Percentiles rank a stretch among this genome's conserved stretches.
Conservation (phyloP, 371 early-diverging fungal species). For the Mortierella sp. region DNA sequence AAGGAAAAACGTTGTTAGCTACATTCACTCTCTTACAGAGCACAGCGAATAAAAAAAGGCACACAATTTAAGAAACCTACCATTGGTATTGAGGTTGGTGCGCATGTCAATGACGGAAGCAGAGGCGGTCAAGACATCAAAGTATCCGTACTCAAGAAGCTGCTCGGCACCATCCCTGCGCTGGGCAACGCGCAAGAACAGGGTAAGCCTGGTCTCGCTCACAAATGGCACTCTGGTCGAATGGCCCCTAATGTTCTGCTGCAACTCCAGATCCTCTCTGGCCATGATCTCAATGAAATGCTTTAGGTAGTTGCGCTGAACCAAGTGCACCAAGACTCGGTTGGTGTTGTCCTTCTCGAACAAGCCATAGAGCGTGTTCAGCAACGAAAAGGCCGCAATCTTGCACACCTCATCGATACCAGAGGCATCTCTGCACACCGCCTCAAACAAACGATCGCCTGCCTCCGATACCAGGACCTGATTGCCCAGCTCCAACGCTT, state of each 20-base stretch:
- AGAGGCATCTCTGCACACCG: constrained; percentile 84
- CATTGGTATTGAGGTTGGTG: constrained; percentile 61
- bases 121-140: constrained; percentile 85
- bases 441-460: constrained; percentile 79
- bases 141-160: constrained; percentile 79
- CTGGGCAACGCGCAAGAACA: constrained; percentile 85
- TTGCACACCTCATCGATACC: constrained; percentile 87
- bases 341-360: constrained; percentile 64
- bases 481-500: constrained; percentile 56
- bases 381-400: constrained; percentile 84
- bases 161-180: constrained; percentile 81
- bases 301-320: constrained; percentile 76
- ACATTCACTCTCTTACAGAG: not conserved
- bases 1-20: not conserved
- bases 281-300: constrained; percentile 75
- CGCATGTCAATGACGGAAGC: constrained; percentile 76
- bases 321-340: constrained; percentile 73
- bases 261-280: constrained; percentile 77
- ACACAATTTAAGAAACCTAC: constrained; percentile 17
- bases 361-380: constrained; percentile 79
- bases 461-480: constrained; percentile 60
- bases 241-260: constrained; percentile 68
- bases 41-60: constrained; percentile 1
- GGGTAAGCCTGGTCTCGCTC: constrained; percentile 86
- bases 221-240: constrained; percentile 74